Evolutionary conservation across 805 yeast species (phyloP).

Genomic region (Nematodospora valgi): DNA sequence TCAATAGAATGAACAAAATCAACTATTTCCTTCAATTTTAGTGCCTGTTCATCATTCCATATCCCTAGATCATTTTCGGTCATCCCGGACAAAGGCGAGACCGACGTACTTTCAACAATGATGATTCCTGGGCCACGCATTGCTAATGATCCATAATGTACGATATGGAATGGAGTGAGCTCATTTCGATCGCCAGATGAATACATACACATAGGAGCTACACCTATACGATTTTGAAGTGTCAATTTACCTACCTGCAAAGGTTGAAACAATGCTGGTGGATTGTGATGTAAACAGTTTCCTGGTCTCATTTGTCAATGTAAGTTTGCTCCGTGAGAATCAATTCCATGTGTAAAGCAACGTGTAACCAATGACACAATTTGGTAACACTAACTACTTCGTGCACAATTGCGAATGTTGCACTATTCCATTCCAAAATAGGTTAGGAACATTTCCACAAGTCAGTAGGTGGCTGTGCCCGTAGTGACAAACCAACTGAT

Average conservation of each 20-base stretch:
- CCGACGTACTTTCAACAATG: conserved; percentile 44
- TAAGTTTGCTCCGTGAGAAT: too few species aligned
- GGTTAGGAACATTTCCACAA: too few species aligned
- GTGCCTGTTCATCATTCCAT: conserved; percentile 48
- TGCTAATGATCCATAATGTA: conserved; percentile 47
- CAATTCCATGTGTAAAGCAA: too few species aligned
- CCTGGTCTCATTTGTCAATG: too few species aligned
- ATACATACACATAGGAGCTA: conserved; percentile 55
- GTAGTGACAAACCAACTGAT: too few species aligned
- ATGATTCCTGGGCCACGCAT: conserved; percentile 47
- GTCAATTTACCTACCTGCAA: conserved; percentile 34
- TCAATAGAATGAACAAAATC: conserved; percentile 45
- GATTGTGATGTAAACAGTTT: not conserved
- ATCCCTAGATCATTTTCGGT: conserved; percentile 46
- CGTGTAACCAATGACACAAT: too few species aligned
- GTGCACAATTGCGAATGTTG: too few species aligned
- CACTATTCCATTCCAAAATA: too few species aligned
- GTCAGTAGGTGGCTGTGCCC: too few species aligned
- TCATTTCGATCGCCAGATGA: conserved; percentile 37
- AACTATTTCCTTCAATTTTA: conserved; percentile 32
- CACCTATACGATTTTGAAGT: conserved; percentile 50
- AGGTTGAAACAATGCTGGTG: conserved; percentile 45
- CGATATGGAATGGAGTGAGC: conserved; percentile 44
- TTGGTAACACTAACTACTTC: too few species aligned
- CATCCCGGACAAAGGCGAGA: conserved; percentile 39